Evolutionary conservation across 129 eudicot genomes (phyloP).

Genomic region (Pseudognaphalium luteoalbum): DNA sequence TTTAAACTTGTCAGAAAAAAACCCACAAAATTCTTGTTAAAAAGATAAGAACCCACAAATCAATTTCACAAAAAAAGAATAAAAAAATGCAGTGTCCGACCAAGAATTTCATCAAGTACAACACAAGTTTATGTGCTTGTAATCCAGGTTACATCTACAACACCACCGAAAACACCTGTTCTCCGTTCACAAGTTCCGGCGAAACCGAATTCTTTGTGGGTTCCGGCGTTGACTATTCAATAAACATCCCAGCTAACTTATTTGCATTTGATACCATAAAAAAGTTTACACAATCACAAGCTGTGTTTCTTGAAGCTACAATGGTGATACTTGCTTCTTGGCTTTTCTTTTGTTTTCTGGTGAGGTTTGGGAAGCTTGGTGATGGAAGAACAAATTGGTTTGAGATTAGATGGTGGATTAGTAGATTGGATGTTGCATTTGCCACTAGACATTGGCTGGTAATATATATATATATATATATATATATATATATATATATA

Average conservation of each 20-base stretch:
- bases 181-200: constrained; percentile 29
- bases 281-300: constrained; percentile 81
- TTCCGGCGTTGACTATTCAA: constrained; percentile 69
- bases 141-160: constrained; percentile 77
- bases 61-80: background rate
- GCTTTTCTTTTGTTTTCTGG: constrained; percentile 55
- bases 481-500: constrained; percentile 29
- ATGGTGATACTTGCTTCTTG: constrained; percentile 56
- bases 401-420: constrained; percentile 88
- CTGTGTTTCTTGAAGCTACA: constrained; percentile 82
- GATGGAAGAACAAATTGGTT: constrained; percentile 72
- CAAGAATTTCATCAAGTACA: constrained; percentile 49
- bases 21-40: background rate
- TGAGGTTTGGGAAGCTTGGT: constrained; percentile 60
- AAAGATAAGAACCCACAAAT: background rate
- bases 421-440: constrained; percentile 71
- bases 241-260: constrained; percentile 58
- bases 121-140: constrained; percentile 64
- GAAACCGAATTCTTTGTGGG: constrained; percentile 28
- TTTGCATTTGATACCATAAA: constrained; percentile 75
- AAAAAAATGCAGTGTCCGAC: constrained; percentile 34
- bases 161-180: constrained; percentile 38
- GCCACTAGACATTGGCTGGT: constrained; percentile 96
- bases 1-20: background rate
- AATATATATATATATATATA: constrained; percentile 28